These are phyloP conservation scores for Stagonosporopsis tanaceti DNA, from an alignment of 2,329 filamentous ascomycete genomes.

Conservation along the genomic window DNA sequence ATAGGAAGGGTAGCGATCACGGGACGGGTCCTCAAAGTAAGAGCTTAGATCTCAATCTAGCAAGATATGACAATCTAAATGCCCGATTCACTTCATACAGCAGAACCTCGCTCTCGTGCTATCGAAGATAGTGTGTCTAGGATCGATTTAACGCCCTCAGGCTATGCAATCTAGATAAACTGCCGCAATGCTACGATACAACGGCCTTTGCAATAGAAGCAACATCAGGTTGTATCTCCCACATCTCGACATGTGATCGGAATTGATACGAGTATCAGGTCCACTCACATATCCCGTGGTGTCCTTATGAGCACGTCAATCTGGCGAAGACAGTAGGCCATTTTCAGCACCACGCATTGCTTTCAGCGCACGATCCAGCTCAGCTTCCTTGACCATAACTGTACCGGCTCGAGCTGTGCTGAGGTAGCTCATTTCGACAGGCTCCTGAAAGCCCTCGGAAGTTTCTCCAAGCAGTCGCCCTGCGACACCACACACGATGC, in stretches of 20 bases:
- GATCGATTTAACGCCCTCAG: background rate
- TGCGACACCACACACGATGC: slow-evolving; percentile 93
- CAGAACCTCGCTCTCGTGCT: background rate
- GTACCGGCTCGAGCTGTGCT: slow-evolving; percentile 88
- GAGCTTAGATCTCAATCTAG: slow-evolving; percentile 26
- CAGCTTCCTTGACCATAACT: slow-evolving; percentile 81
- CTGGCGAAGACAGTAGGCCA: slow-evolving; percentile 31
- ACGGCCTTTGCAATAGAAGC: background rate
- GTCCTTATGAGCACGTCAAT: slow-evolving; percentile 4
- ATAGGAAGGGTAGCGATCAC: slow-evolving; percentile 41
- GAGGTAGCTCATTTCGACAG: slow-evolving; percentile 85
- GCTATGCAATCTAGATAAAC: too few species aligned
- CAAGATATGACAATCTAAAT: background rate
- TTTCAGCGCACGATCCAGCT: slow-evolving; percentile 75
- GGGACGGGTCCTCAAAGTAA: slow-evolving; percentile 37
- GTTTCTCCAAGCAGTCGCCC: slow-evolving; percentile 80
- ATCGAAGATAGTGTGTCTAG: background rate
- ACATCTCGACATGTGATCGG: too few species aligned
- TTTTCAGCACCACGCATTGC: slow-evolving; percentile 64
- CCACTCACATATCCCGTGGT: background rate
- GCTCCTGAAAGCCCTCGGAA: slow-evolving; percentile 42
- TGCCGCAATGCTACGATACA: background rate
- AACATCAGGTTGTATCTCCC: background rate
- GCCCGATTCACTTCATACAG: background rate
- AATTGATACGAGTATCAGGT: too few species aligned